Evolutionary conservation across 2,329 filamentous ascomycete species (phyloP).

Genomic region (Xylariomycetidae sp.): DNA sequence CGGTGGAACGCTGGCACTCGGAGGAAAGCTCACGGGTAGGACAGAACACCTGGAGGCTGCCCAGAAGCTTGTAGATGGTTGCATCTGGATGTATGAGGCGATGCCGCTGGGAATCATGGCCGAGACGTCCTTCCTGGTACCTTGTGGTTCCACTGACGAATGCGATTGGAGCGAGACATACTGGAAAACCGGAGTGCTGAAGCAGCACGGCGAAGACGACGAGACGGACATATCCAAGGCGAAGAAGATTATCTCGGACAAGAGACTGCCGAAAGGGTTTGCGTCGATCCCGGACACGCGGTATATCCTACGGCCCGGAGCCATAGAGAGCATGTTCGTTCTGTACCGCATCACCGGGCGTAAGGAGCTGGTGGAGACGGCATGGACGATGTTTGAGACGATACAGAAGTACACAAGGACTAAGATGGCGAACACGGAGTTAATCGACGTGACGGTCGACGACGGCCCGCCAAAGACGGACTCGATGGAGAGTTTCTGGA

Average conservation of each 20-base stretch:
- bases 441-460: constrained; percentile 17
- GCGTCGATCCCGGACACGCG: constrained; percentile 14
- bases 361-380: constrained; percentile 17
- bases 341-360: constrained; percentile 21
- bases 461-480: constrained; percentile 11
- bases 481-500: constrained; percentile 24
- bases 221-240: constrained; percentile 8
- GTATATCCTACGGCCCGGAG: constrained; percentile 23
- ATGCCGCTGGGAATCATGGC: constrained; percentile 47
- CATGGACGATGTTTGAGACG: constrained; percentile 21
- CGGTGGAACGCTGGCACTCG: constrained; percentile 45
- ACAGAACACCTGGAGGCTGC: constrained; percentile 37
- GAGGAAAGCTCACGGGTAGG: constrained; percentile 36
- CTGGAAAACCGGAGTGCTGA: constrained; percentile 21
- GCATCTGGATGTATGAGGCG: constrained; percentile 43
- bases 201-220: constrained; percentile 9
- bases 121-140: constrained; percentile 37
- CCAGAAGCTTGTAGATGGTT: constrained; percentile 42
- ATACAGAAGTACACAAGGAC: constrained; percentile 20
- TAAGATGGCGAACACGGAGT: constrained; percentile 17
- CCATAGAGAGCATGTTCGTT: constrained; percentile 24
- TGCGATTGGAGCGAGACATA: constrained; percentile 22
- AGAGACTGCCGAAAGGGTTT: constrained; percentile 18
- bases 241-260: constrained; percentile 13
- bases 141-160: constrained; percentile 26